Conservation (phyloP, 176 grass and related monocot genomes). For the Cymbopogon citratus region DNA sequence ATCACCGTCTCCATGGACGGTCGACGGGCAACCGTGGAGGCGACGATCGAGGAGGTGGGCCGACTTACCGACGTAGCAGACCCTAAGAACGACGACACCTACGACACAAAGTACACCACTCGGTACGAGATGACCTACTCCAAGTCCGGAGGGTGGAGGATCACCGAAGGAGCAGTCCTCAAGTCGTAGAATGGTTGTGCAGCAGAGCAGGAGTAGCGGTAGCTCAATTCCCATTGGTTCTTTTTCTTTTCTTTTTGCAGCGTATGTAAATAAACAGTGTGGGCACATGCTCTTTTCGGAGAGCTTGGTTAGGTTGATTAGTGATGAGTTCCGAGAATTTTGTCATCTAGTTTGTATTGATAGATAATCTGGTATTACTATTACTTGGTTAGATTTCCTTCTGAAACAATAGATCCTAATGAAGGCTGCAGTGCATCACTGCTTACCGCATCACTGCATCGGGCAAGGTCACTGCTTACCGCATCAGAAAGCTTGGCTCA, state of each 20-base stretch:
- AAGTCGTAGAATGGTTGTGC: constrained; percentile 32
- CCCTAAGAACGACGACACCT: constrained; percentile 44
- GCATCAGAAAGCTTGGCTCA: neutral
- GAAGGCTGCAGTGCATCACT: neutral
- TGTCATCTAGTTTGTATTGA: neutral
- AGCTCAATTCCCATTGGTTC: neutral
- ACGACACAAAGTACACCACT: constrained; percentile 54
- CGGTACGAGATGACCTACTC: constrained; percentile 68
- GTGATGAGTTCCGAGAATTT: neutral
- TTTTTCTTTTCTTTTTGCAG: neutral
- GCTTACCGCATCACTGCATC: neutral
- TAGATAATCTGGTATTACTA: neutral
- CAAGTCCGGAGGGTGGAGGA: constrained; percentile 72
- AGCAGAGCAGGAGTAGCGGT: constrained; percentile 9
- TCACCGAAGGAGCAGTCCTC: constrained; percentile 77
- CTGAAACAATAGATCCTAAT: neutral
- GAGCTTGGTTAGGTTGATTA: neutral
- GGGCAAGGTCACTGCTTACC: neutral
- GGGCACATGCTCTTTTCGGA: neutral
- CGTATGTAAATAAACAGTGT: constrained; percentile 37
- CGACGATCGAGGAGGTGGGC: constrained; percentile 66
- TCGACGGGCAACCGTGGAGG: constrained; percentile 59
- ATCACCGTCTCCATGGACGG: constrained; percentile 69
- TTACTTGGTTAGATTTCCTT: neutral
- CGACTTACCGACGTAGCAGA: constrained; percentile 39